A percentile compares a stretch with the other conserved stretches of the same genome.
phyloP scores from a whole-genome alignment of 345 rosid genomes.

The Syzygium aromaticum region DNA sequence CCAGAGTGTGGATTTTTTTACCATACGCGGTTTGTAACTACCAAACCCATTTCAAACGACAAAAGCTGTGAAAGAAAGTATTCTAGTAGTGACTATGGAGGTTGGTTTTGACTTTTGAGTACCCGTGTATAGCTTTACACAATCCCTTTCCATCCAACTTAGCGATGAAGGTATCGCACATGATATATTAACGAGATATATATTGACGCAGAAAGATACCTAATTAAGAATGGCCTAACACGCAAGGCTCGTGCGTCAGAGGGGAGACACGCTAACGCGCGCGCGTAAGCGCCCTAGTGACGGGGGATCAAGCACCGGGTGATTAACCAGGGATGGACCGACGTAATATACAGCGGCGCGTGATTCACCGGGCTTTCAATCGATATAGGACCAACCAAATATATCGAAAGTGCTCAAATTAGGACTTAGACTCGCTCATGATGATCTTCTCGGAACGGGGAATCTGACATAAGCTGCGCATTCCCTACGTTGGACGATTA shows the following conservation, averaged over 20 bases:
- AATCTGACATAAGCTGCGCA: neutral
- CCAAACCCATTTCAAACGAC: neutral
- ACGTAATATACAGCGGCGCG: neutral
- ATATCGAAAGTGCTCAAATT: no score
- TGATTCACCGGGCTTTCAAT: neutral
- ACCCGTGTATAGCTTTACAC: no score
- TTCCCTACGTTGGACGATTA: neutral
- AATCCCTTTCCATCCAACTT: no score
- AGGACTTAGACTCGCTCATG: neutral
- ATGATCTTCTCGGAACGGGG: neutral
- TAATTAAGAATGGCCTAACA: neutral
- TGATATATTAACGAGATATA: neutral
- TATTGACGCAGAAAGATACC: rapidly evolving
- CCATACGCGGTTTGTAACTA: neutral
- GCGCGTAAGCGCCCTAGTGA: neutral
- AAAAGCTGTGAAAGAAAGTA: neutral
- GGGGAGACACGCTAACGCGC: neutral
- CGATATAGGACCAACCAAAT: neutral
- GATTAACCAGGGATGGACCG: neutral
- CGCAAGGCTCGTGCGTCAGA: rapidly evolving
- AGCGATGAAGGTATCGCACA: no score
- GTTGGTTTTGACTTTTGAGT: no score
- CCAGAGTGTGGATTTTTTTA: neutral
- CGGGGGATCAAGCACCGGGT: neutral
- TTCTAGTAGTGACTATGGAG: neutral